These are phyloP conservation scores for Akanthomyces lecanii DNA, from an alignment of 2,329 filamentous ascomycete genomes.

Conservation along the genomic window DNA sequence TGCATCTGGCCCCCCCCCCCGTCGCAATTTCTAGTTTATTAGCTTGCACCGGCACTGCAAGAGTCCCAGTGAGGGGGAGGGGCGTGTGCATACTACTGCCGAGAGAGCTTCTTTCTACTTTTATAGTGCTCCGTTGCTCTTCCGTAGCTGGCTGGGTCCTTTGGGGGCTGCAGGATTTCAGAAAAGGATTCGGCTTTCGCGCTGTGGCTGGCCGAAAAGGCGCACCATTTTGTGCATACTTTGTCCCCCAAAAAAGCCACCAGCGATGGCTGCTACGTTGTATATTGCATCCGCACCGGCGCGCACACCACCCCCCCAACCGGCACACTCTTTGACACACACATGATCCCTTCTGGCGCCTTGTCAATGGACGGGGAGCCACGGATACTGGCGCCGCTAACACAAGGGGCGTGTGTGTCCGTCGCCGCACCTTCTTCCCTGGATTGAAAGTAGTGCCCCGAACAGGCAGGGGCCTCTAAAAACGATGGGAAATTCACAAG, in stretches of 20 bases:
- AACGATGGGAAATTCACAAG: background rate
- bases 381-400: background rate
- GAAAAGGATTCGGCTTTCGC: background rate
- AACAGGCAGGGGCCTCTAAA: background rate
- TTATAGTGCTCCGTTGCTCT: too few relatives aligned
- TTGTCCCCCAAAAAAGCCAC: background rate
- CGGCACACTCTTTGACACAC: conserved; percentile 2
- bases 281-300: background rate
- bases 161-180: background rate
- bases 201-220: background rate
- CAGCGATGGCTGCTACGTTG: conserved; percentile 2
- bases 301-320: background rate
- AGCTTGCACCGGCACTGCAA: background rate
- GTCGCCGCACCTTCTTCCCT: background rate
- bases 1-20: background rate
- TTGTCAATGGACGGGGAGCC: conserved; percentile 1
- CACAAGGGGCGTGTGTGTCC: too few relatives aligned
- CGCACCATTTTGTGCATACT: background rate
- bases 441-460: background rate
- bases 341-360: background rate
- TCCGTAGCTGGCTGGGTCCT: too few relatives aligned
- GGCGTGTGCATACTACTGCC: conserved; percentile 9
- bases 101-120: background rate
- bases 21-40: background rate
- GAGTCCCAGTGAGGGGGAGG: background rate